Base-by-base conservation (phyloP, 1,284 basidiomycete genomes). In the Austroboletus sp. region DNA sequence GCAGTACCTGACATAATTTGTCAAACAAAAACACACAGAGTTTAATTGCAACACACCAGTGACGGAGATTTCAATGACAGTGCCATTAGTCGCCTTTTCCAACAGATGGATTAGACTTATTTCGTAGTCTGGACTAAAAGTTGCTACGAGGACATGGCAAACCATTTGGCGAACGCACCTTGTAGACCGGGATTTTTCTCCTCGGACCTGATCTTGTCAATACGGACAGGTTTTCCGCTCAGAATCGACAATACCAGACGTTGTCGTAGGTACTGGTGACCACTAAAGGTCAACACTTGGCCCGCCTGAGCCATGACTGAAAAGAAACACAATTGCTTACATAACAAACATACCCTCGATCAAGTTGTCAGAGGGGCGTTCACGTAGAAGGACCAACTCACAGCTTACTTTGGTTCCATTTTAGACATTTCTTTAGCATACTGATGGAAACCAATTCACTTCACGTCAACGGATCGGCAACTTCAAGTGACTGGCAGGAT, bases 11-110 rank as follows among this genome's bases (percentile, higher is more conserved):
- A 11, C 12, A 3, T 8, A 40, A 17, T 37, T 40, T 27, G 40
- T 51, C 37, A 48, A 42, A 29, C 4, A 32, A 37, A 49, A 46
- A 11, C 21, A 29, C 10, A 29, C 49, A 15, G 32, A 21, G 25
- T 19, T 16, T 32, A 33, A 33, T 36, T 32, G 11, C 8, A 37
- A 39, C 76, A 49, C 52, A 89, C 89, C 91, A 11, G 96, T 98
- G 15, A 95, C 87, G 2, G 90, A 95, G 46, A 99, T 98, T 65
- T 98, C 96, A 52, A 98, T 90, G 21, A 89, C 71, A 6, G 89
- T 91, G 1, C 96, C 96, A 74, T 98, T 98, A 4, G 94, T 96
- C 2, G 90, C 71, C 61, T 92, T 93, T 65, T 98, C 95, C 21
- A 98, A 60, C 11, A 98, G 69, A 17, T 96, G 74, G 35, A 99